Evolutionary conservation across 768 basidiomycete genomes (phyloP), one percentile per base, ranked within the genome.

Genomic region (Boletus edulis): DNA sequence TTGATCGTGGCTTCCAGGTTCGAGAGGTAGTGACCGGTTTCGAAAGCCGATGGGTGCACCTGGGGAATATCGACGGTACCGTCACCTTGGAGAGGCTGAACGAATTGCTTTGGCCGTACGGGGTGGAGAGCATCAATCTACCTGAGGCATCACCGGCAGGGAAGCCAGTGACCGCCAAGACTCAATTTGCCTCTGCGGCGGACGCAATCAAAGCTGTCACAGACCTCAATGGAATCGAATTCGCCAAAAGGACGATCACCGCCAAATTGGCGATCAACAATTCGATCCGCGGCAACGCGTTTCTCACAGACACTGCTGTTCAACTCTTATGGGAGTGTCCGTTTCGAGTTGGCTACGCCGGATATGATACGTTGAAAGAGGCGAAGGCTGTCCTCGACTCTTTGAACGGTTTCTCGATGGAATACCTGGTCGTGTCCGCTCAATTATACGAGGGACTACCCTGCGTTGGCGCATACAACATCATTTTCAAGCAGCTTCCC

Each of bases 291-390:
- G 72, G 76, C 3, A 61, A 64, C 8, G 79, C 75, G 0, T 60
- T 73, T 8, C 67, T 89, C 24, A 72, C 70, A 13, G 85, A 87
- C 55, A 81, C 77, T 1, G 72, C 77, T 2, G 81, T 88, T 11
- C 78, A 79, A 15, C 68, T 92, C 32, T 67, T 75, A 15, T 88
- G 86, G 80, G 79, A 82, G 5, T 79, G 78, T 3, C 84, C 91
- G 0, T 67, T 70, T 18, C 76, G 76, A 40, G 73, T 73, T 1
- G 87, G 79, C 0, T 92, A 81, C 55, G 82, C 80, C 14, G 89
- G 91, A 2, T 92, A 87, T 60, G 64, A 72, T 0, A 78, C 75
- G 1, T 59, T 72, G 49, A 70, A 72, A 41, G 72, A 75, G 10
- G 89, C 90, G 0, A 67, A 77, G 22, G 62, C 67, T 20, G 87